Base-by-base conservation (phyloP, 345 rosid species). In the Camelina sativa region DNA sequence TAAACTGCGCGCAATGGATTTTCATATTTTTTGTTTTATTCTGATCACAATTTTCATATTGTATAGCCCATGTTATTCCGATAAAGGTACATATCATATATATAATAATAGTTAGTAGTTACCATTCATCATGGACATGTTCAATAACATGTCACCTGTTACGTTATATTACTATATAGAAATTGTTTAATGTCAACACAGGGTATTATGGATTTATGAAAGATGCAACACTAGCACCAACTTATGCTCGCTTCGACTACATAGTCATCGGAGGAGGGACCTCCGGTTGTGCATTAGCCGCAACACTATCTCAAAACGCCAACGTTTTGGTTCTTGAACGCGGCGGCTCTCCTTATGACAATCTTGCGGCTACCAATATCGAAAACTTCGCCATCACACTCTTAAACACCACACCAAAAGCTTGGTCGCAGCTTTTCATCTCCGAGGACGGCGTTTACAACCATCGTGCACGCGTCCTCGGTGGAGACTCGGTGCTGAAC, bases 181-280 rank as follows among this genome's bases (percentile, higher is more conserved):
- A 13, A 9, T 15, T 4, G 8, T 25, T 34, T 57, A 28, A 5
- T 40, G 12, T 63, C 22, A 67, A 79, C 82, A 88, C 84, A 67
- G 88, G 86, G 11, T 3, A 79, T 65, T 76, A 84, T 65, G 58
- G 83, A 50, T 91, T 89, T 72, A 78, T 88, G 71, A 82, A 75
- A 22, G 85, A 86, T 57, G 93, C 93, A 66, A 76, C 76, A 28
- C 66, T 80, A 34, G 88, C 92, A 7, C 87, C 96, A 4, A 16
- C 20, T 9, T 11, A 23, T 35, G 40, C 72, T 3, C 62, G 32
- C 72, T 79, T 77, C 17, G 98, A 90, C 81, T 92, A 90, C 86
- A 87, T 92, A 65, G 60, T 90, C 35, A 69, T 92, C 38, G 98
- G 94, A 2, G 96, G 96, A 32, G 97, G 98, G 58, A 90, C 97